Percentiles rank a stretch among this genome's conserved stretches.
These are phyloP conservation scores for Fomitiporia mediterranea DNA, from an alignment of 1,284 basidiomycete species.

Conservation along the genomic window DNA sequence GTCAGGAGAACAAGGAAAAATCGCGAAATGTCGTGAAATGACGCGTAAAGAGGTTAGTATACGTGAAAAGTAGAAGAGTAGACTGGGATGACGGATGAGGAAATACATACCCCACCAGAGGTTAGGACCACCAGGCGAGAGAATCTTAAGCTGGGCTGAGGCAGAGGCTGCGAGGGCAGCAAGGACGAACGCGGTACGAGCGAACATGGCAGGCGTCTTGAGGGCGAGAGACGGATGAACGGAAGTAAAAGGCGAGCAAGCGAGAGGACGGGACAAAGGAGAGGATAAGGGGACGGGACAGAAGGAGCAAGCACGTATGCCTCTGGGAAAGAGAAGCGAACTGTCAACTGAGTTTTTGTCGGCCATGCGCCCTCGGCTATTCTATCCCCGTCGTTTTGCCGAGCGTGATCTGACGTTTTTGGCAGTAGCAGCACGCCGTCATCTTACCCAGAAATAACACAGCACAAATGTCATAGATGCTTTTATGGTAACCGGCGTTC, in stretches of 20 bases:
- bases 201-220: constrained; percentile 33
- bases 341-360: too few relatives aligned
- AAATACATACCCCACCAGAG: constrained; percentile 46
- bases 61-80: neutral
- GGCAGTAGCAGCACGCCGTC: too few relatives aligned
- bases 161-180: constrained; percentile 32
- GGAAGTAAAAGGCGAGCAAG: too few relatives aligned
- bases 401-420: too few relatives aligned
- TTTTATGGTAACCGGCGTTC: too few relatives aligned
- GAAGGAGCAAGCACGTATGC: too few relatives aligned
- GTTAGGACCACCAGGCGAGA: constrained; percentile 34
- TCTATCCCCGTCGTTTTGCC: too few relatives aligned
- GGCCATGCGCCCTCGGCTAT: too few relatives aligned
- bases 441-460: too few relatives aligned
- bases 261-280: neutral
- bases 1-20: too few relatives aligned
- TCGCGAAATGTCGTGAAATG: too few relatives aligned
- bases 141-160: constrained; percentile 34
- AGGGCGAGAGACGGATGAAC: neutral
- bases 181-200: constrained; percentile 30
- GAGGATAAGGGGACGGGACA: neutral
- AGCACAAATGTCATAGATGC: too few relatives aligned
- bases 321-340: neutral
- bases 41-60: neutral
- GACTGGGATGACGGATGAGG: constrained; percentile 3